Evolutionary conservation across 2,329 filamentous ascomycete genomes (phyloP), one percentile per base, ranked within the genome.

Genomic region (Sporothrix brunneoviolacea): DNA sequence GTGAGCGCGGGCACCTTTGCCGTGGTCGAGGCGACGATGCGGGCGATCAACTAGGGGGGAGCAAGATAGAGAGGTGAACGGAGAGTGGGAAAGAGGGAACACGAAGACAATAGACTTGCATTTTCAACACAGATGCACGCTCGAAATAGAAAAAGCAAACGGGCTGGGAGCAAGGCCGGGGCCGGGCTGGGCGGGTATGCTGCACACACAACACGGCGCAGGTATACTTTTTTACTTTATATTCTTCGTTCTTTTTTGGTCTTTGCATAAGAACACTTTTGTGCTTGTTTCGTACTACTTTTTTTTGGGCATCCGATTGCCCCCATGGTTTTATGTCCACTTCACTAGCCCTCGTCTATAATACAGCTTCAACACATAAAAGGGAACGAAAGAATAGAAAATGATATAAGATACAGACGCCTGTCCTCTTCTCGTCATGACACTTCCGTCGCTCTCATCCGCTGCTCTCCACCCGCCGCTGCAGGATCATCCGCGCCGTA

Each of bases 1-100:
- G 93, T 98, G 42, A 93, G 87, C 67, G 93, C 91, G 2, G 91
- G 91, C n/a, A 98, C 93, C 2, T 98, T 98, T 76, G 89, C 88
- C 27, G 90, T 93, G 59, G 81, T 83, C 10, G 82, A 84, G 70
- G 72, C 80, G 67, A 82, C 79, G 18, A 81, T 82, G 78, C 71
- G 80, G 56, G 77, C 79, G 16, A 76, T 84, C 54, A 77, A 72
- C 56, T 72, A 52, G 43, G 27, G 7, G 40, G 21, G 27, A 21
- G n/a, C 24, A 28, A 10, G 24, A 28, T 16, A 18, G 35, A 8
- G 38, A 12, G 16, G 13, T 7, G 13, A 8, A 15, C n/a, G 5
- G 24, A 19, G 2, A 33, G 18, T 5, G 15, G 18, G 22, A 32
- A n/a, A 18, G 12, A 13, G 5, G 12, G 13, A 15, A 32, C 30